Evolutionary conservation across 805 yeast species (phyloP).

Genomic region (Brettanomyces anomalus): DNA sequence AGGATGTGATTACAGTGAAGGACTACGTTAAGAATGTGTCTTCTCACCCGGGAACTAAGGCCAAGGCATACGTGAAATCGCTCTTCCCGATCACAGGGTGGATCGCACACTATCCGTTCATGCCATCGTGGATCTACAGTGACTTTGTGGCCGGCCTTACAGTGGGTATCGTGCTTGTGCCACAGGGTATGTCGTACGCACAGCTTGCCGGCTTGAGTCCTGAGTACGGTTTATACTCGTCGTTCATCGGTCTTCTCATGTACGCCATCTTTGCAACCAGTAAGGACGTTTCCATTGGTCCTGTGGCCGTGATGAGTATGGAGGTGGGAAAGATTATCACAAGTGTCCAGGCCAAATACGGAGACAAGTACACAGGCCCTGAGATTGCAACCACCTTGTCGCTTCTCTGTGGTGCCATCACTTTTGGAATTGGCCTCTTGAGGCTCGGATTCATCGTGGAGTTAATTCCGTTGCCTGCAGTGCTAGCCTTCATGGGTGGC

Average conservation of each 20-base stretch:
- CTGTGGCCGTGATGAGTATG: conserved; percentile 91
- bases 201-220: conserved; percentile 72
- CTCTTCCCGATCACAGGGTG: conserved; percentile 77
- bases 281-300: conserved; percentile 92
- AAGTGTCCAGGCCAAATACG: conserved; percentile 41
- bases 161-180: conserved; percentile 87
- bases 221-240: conserved; percentile 83
- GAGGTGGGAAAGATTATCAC: conserved; percentile 75
- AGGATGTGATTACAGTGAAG: conserved; percentile 15
- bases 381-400: conserved; percentile 74
- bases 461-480: conserved; percentile 84
- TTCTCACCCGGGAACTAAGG: conserved; percentile 30
- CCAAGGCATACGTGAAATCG: conserved; percentile 44
- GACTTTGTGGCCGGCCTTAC: conserved; percentile 90
- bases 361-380: conserved; percentile 42
- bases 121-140: conserved; percentile 56
- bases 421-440: conserved; percentile 72
- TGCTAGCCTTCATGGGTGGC: conserved; percentile 91
- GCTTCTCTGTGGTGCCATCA: conserved; percentile 76
- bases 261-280: conserved; percentile 91
- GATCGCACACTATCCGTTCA: conserved; percentile 73
- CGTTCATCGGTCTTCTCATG: conserved; percentile 82
- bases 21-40: conserved; percentile 23
- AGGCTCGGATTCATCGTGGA: conserved; percentile 85
- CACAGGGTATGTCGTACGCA: conserved; percentile 95